Evolutionary conservation across 768 basidiomycete species (phyloP).

Genomic region (Suillus sp.): DNA sequence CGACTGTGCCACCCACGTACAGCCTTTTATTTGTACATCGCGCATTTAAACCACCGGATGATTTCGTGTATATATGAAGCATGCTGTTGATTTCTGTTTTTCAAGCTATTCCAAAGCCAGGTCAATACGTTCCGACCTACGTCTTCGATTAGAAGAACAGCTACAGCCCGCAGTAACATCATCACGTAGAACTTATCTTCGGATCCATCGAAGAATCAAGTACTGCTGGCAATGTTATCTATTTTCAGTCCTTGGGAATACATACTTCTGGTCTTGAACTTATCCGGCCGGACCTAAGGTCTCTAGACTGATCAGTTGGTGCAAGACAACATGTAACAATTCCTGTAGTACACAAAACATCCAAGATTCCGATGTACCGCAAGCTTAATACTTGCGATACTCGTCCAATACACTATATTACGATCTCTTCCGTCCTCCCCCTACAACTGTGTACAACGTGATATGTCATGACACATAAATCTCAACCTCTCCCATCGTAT

Average conservation of each 20-base stretch:
- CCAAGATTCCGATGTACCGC: neutral
- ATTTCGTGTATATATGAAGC: neutral
- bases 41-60: too few relatives aligned
- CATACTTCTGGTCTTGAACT: neutral
- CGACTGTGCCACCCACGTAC: too few relatives aligned
- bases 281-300: neutral
- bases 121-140: neutral
- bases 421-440: neutral
- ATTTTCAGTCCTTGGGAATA: neutral
- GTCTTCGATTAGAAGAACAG: neutral
- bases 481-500: neutral
- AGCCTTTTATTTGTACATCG: neutral
- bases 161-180: neutral
- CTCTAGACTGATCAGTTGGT: neutral
- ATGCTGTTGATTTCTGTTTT: neutral
- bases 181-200: too few relatives aligned
- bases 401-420: slow-evolving; percentile 1
- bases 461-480: neutral
- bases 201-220: neutral
- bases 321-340: neutral
- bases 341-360: neutral
- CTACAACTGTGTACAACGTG: neutral
- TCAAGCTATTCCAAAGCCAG: neutral
- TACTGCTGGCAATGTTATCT: neutral
- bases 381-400: neutral